A percentile compares a stretch with the other conserved stretches of the same genome.
Conservation (phyloP, 2,329 filamentous ascomycete species). For the Calonectria henricotiae region DNA sequence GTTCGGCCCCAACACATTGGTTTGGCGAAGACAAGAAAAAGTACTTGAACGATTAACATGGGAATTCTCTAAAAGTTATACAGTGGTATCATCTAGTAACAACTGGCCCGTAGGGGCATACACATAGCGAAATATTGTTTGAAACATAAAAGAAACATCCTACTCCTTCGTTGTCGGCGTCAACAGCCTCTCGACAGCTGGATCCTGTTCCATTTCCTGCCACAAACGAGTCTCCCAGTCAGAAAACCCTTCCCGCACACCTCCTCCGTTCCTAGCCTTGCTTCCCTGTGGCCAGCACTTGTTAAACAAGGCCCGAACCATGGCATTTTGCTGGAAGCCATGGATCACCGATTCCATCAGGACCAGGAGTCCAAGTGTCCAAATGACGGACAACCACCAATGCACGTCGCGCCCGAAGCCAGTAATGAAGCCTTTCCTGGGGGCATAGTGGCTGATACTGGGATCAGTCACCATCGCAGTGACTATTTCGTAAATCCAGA, state of each 20-base stretch:
- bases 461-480: constrained; percentile 75
- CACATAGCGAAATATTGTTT: background rate
- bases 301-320: constrained; percentile 45
- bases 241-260: constrained; percentile 59
- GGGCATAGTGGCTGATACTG: constrained; percentile 74
- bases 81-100: constrained; percentile 21
- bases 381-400: constrained; percentile 71
- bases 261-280: constrained; percentile 62
- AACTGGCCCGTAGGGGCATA: constrained; percentile 1
- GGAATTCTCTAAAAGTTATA: background rate
- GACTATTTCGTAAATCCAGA: constrained; percentile 82
- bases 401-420: constrained; percentile 78
- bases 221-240: constrained; percentile 71
- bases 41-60: background rate
- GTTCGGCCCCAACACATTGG: no score
- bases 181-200: constrained; percentile 12
- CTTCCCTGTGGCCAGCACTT: constrained; percentile 61
- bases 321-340: constrained; percentile 4
- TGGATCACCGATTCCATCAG: constrained; percentile 4
- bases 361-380: background rate
- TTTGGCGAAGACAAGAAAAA: background rate
- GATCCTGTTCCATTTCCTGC: constrained; percentile 73
- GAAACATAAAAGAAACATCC: background rate
- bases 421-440: constrained; percentile 76
- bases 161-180: background rate